phyloP scores from a whole-genome alignment of 176 grass and related monocot species.

The Oryza punctata region DNA sequence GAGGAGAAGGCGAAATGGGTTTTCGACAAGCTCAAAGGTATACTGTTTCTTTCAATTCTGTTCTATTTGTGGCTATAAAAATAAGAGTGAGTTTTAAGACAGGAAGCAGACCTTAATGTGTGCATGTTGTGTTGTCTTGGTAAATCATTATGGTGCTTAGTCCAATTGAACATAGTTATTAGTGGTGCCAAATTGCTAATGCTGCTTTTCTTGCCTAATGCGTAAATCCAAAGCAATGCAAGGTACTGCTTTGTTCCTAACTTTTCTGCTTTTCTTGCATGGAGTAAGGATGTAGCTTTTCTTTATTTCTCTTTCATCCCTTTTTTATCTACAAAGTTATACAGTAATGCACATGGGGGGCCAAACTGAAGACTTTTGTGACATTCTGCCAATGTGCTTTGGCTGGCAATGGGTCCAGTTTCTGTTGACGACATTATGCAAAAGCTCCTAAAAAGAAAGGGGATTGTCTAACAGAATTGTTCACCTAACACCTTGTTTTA shows the following conservation, averaged over 20 bases:
- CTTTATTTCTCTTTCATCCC: conserved; percentile 20
- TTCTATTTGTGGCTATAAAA: conserved; percentile 10
- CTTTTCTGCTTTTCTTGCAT: conserved; percentile 17
- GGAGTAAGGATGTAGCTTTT: conserved; percentile 34
- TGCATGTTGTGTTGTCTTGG: conserved; percentile 24
- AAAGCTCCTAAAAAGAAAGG: not conserved
- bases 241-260: not conserved
- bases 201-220: conserved; percentile 28
- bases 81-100: conserved; percentile 35
- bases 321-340: conserved; percentile 37
- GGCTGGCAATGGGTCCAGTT: conserved; percentile 24
- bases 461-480: conserved; percentile 9
- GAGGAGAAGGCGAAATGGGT: conserved; percentile 99
- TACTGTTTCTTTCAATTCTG: not conserved
- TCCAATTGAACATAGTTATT: conserved; percentile 19
- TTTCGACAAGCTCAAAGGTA: conserved; percentile 99
- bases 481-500: conserved; percentile 51
- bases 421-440: conserved; percentile 39
- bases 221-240: conserved; percentile 50
- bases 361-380: conserved; percentile 40
- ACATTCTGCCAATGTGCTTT: conserved; percentile 20
- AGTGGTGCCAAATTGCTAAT: not conserved
- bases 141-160: conserved; percentile 24
- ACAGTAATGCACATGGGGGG: conserved; percentile 46
- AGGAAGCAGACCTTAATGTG: conserved; percentile 23